These are phyloP conservation scores for Fusarium citri DNA, from an alignment of 2,329 filamentous ascomycete genomes.

Conservation along the genomic window DNA sequence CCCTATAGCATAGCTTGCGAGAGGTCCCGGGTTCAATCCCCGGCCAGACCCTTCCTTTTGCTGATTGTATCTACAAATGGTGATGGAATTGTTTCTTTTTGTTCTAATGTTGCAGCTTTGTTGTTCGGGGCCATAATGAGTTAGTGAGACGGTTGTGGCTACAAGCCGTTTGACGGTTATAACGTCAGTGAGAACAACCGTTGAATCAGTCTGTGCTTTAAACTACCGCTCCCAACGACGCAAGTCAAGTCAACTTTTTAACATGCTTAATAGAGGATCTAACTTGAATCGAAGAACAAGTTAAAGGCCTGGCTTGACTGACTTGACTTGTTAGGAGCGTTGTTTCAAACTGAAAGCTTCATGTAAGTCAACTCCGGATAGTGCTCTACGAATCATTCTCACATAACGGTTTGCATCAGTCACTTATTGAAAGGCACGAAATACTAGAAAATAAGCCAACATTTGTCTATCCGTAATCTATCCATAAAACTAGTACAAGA, in stretches of 20 bases:
- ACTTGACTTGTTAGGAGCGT: background rate
- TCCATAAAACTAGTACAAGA: constrained; percentile 43
- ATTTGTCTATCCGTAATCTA: constrained; percentile 48
- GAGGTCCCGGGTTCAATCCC: constrained; percentile 61
- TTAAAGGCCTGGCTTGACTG: too few relatives aligned
- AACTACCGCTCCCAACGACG: background rate
- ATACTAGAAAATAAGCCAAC: constrained; percentile 30
- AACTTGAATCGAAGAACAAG: too few relatives aligned
- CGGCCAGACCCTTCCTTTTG: constrained; percentile 54
- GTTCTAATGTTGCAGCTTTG: background rate
- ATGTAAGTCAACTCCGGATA: background rate
- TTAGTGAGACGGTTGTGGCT: background rate
- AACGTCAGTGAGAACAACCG: background rate
- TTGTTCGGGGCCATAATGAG: background rate
- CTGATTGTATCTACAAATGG: background rate
- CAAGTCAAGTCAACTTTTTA: too few relatives aligned
- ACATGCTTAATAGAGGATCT: too few relatives aligned
- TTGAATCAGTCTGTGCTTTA: background rate
- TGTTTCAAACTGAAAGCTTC: background rate
- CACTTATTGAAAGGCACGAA: background rate
- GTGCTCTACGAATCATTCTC: background rate
- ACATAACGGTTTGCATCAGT: background rate
- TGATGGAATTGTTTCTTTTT: background rate
- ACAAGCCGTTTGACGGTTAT: background rate
- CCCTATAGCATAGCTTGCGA: constrained; percentile 54